Conservation (phyloP, 129 eudicot genomes). For the Tanacetum coccineum region DNA sequence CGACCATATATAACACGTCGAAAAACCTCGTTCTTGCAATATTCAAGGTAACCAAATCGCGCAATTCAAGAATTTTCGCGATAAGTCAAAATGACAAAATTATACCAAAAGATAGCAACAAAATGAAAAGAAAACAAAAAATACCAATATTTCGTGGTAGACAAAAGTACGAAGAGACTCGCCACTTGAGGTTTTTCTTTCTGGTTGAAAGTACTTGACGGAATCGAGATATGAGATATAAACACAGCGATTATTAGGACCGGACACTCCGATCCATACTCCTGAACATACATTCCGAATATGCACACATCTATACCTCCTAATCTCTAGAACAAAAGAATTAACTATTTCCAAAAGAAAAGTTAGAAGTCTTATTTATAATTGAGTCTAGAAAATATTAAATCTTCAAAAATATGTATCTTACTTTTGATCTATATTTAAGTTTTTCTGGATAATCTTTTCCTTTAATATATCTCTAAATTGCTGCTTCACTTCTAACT, state of each 20-base stretch:
- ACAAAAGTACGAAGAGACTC: conserved; percentile 81
- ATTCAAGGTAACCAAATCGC: conserved; percentile 82
- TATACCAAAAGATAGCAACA: neutral
- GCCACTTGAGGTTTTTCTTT: conserved; percentile 46
- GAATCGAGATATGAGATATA: conserved; percentile 80
- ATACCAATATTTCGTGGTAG: conserved; percentile 80
- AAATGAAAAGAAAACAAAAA: neutral
- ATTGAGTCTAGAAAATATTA: neutral
- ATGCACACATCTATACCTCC: conserved; percentile 80
- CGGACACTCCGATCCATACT: conserved; percentile 76
- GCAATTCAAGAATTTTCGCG: conserved; percentile 1
- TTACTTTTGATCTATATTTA: conserved; percentile 67
- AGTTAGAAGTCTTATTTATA: conserved; percentile 16
- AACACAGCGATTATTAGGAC: conserved; percentile 67
- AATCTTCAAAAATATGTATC: conserved; percentile 4
- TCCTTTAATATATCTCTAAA: conserved; percentile 51
- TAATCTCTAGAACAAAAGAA: conserved; percentile 65
- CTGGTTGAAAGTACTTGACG: conserved; percentile 77
- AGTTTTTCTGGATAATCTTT: conserved; percentile 58
- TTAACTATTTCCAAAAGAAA: conserved; percentile 42
- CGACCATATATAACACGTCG: conserved; percentile 81
- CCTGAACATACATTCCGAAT: conserved; percentile 79
- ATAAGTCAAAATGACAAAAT: neutral
- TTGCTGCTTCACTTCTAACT: conserved; percentile 60
- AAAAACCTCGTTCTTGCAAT: conserved; percentile 80